Evolutionary conservation across 2,329 filamentous ascomycete species (phyloP), one percentile per base, ranked within the genome.

Genomic region (Botrytis fragariae): DNA sequence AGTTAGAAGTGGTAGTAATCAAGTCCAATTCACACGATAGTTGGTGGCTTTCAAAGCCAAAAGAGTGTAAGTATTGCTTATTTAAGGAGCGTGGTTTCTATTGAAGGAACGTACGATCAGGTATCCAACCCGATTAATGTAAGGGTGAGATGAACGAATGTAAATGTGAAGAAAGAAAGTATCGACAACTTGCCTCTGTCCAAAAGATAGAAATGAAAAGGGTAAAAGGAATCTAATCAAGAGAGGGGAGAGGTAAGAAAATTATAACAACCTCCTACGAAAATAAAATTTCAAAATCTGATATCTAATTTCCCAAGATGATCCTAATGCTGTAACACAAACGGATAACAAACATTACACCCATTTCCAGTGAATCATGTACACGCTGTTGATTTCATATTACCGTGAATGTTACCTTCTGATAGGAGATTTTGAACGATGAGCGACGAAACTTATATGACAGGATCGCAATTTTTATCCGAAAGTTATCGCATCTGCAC

Each of bases 91-190:
- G 59, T 62, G 16, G 16, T 3, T 39, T 6, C 29, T 45, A 57
- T 37, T 48, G 48, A 72, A 72, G 35, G 71, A 72, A 59, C 22
- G 64, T 45, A 45, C 45, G 60, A 69, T 61, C 64, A 69, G 64
- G 51, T 72, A 62, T 72, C 71, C 45, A 72, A 69, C 71, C 71
- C 54, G 25, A 71, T 45, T 39, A 42, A 29, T 60, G 37, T 16
- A 22, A 60, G 20, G 37, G 37, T 37, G 51, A 37, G 29, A 68
- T 45, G 22, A 59, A 72, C 16, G 35, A 72, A 69, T 32, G 39
- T 32, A n/a, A 59, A 14, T 6, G 25, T 48, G 54, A 45, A 32
- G 35, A 32, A 51, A 20, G 25, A 35, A 32, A 72, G 57, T 25
- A 59, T 9, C 35, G 48, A 68, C 37, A 22, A 68, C 61, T 71